Base-by-base conservation (phyloP, 176 grass and related monocot genomes). In the Tuctoria greenei region DNA sequence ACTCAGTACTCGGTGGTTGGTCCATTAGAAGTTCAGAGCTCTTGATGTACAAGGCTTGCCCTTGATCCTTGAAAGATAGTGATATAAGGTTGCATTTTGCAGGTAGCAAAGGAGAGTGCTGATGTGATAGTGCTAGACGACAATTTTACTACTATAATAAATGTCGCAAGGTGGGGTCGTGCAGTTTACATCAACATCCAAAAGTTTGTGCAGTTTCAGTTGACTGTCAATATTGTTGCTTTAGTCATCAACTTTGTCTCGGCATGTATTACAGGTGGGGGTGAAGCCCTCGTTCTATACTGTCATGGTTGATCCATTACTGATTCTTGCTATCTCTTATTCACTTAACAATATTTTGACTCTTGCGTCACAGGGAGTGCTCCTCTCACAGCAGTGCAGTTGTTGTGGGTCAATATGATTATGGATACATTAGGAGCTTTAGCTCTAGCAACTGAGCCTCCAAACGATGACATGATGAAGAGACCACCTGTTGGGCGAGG, bases 371-470 rank as follows among this genome's bases (percentile, higher is more conserved):
- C 77, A 97, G 94, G 94, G 12, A 91, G 58, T 47, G 81, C 94
- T 85, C 94, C 94, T 56, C 90, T 97, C 9, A 97, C 94, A 45
- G 94, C 94, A 14, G 94, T 97, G 55, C 94, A 97, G 77, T 36
- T 97, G 75, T 80, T 97, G 80, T 97, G 94, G 94, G 94, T 97
- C 24, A 97, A 97, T 85, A 97, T 97, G 94, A 97, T 97, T 71
- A 97, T 97, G 94, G 94, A 97, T 56, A 97, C 94, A 61, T 64
- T 97, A 17, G 91, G 94, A 78, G 94, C 94, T 64, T 87, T 97
- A 85, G 94, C 94, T 61, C 81, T 93, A 9, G 94, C 94, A 74
- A 97, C 94, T 38, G 91, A 97, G 59, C 91, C 94, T 17, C 94
- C 94, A 61, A 87, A 87, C 69, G 86, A 97, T 85, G 91, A 89